A percentile compares a stretch with the other conserved stretches of the same genome.
These are phyloP conservation scores for Sugiyamaella qingdaonensis DNA, from an alignment of 805 yeast genomes.

Conservation along the genomic window DNA sequence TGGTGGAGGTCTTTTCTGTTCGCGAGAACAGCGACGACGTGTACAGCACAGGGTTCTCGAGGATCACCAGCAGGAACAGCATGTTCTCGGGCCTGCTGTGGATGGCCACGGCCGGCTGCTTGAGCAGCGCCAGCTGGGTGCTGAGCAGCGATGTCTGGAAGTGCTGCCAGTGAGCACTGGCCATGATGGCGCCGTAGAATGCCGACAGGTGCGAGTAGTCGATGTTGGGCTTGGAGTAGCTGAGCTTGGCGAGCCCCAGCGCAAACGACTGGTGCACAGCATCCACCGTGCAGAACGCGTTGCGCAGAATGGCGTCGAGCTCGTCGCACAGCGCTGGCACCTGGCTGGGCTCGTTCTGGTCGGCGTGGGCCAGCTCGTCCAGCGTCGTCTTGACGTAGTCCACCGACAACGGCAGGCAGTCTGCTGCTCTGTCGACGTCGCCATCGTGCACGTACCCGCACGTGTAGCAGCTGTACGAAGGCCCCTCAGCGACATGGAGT, in stretches of 20 bases:
- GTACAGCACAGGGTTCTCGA: conserved; percentile 62
- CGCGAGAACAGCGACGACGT: conserved; percentile 17
- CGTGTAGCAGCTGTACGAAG: conserved; percentile 50
- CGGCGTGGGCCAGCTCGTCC: neutral
- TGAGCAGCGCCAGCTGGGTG: conserved; percentile 50
- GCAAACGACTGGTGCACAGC: conserved; percentile 56
- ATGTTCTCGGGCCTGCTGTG: conserved; percentile 41
- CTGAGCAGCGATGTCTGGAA: conserved; percentile 55
- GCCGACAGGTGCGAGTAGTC: conserved; percentile 45
- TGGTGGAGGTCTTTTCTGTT: conserved; percentile 8
- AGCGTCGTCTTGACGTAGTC: conserved; percentile 40
- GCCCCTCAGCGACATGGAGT: conserved; percentile 25
- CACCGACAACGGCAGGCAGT: conserved; percentile 6
- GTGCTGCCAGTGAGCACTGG: conserved; percentile 51
- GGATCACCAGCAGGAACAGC: conserved; percentile 58
- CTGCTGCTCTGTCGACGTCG: neutral
- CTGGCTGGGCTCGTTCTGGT: neutral
- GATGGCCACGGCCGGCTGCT: conserved; percentile 41
- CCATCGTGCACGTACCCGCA: conserved; percentile 40
- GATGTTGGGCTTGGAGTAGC: conserved; percentile 46
- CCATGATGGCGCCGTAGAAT: conserved; percentile 44
- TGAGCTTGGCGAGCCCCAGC: conserved; percentile 30
- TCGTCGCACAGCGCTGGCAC: neutral
- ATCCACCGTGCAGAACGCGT: conserved; percentile 45
- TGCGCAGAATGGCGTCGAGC: conserved; percentile 44